Evolutionary conservation across 495 filamentous ascomycete species (phyloP), one percentile per base, ranked within the genome.

Genomic region (Penicillium malachiteum): DNA sequence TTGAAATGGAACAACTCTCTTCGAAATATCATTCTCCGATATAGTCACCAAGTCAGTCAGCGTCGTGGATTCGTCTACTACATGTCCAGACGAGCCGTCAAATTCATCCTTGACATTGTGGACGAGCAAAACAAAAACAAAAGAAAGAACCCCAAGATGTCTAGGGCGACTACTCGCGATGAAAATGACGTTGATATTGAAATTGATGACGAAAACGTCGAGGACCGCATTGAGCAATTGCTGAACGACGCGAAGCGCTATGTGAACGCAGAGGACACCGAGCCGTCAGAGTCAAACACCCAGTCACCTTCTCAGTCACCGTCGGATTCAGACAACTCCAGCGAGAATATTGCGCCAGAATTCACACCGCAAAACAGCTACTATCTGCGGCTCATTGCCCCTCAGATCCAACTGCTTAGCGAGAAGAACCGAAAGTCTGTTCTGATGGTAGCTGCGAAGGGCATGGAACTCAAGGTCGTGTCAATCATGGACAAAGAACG

Each of bases 1-100:
- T 75, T 97, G 32, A 98, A 98, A 69, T 98, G 94, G 94, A 97
- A 95, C 71, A 97, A 98, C 65, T 85, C 92, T 3, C 77, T 97
- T 17, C 84, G 94, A 38, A 96, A 98, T 65, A 96, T 96, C 63
- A 95, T 98, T 32, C 80, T 98, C 7, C 89, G 95, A 26, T 98
- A 98, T 66, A 94, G 94, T 52, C 95, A 98, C 61, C 95, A 97
- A 74, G 92, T 96, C 55, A 93, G 92, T 69, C 94, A 98, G 72
- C 80, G 94, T 38, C 87, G 94, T 50, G 94, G 94, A 21, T 98
- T 97, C 72, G 87, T 97, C 37, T 98, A 98, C 74, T 98, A 98
- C 73, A 86, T 97, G 78, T 96, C 94, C 17, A 84, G 94, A 39
- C 84, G 91, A 55, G 95, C 94, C 13, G 90, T 98, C 63, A 98